These are phyloP conservation scores for Dicorynia guianensis DNA, from an alignment of 306 rosid species.

Conservation along the genomic window DNA sequence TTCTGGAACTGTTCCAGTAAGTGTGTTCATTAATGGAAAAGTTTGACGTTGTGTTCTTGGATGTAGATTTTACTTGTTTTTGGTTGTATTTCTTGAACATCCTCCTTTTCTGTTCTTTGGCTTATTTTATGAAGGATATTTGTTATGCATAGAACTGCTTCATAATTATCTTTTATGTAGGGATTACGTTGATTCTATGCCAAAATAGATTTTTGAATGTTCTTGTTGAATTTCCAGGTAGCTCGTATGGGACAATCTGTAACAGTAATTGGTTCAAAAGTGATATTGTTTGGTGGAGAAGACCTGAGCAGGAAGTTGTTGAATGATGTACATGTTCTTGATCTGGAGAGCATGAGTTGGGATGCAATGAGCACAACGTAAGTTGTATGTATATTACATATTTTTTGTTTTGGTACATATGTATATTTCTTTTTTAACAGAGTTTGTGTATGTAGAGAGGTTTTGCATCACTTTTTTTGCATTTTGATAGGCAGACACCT, in stretches of 20 bases:
- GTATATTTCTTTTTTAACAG: slow-evolving; percentile 37
- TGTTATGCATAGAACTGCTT: slow-evolving; percentile 12
- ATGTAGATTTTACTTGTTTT: slow-evolving; percentile 25
- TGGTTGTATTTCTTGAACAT: slow-evolving; percentile 18
- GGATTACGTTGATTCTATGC: slow-evolving; percentile 35
- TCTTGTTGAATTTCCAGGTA: slow-evolving; percentile 57
- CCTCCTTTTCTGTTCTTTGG: slow-evolving; percentile 7
- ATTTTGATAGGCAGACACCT: slow-evolving; percentile 86
- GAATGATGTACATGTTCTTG: slow-evolving; percentile 85
- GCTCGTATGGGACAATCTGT: slow-evolving; percentile 91
- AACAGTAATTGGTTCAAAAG: slow-evolving; percentile 80
- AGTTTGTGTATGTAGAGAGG: slow-evolving; percentile 36
- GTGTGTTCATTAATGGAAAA: slow-evolving; percentile 34
- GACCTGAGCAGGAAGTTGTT: slow-evolving; percentile 79
- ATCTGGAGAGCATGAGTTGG: slow-evolving; percentile 91
- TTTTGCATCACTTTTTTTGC: slow-evolving; percentile 53
- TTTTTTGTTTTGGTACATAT: too few relatives aligned
- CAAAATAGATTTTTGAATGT: slow-evolving; percentile 36
- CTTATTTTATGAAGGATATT: slow-evolving; percentile 32
- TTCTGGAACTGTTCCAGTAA: slow-evolving; percentile 91
- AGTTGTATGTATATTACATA: slow-evolving; percentile 56
- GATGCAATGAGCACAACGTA: slow-evolving; percentile 67
- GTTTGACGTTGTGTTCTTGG: slow-evolving; percentile 34
- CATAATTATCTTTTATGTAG: slow-evolving; percentile 24
- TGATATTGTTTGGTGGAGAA: slow-evolving; percentile 96